These are phyloP conservation scores for Heterobasidion parviporum DNA, from an alignment of 1,284 basidiomycete species.

Conservation along the genomic window DNA sequence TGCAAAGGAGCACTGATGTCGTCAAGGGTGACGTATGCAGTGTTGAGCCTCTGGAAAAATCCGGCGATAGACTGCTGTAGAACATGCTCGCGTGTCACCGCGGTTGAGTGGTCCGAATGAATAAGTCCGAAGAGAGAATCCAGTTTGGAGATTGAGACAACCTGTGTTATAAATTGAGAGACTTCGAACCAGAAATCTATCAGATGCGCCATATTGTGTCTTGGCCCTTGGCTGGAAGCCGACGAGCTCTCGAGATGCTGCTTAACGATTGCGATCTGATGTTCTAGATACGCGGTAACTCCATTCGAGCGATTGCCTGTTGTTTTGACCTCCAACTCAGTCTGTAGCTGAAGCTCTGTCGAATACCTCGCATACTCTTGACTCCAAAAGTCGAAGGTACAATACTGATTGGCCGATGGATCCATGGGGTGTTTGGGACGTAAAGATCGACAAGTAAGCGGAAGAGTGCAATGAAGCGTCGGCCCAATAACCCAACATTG, in stretches of 20 bases:
- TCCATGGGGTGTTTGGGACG: slow-evolving; percentile 83
- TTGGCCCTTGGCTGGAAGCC: slow-evolving; percentile 20
- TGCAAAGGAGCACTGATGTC: slow-evolving; percentile 70
- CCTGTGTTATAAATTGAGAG: slow-evolving; percentile 55
- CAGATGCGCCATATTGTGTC: slow-evolving; percentile 51
- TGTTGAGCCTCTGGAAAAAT: slow-evolving; percentile 52
- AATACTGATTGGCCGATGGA: slow-evolving; percentile 67
- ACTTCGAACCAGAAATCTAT: slow-evolving; percentile 82
- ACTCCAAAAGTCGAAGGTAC: slow-evolving; percentile 41
- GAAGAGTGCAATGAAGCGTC: slow-evolving; percentile 62
- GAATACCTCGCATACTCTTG: slow-evolving; percentile 38
- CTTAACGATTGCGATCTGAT: slow-evolving; percentile 26
- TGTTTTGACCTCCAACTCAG: slow-evolving; percentile 45
- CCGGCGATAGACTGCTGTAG: slow-evolving; percentile 60
- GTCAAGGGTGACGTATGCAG: slow-evolving; percentile 49
- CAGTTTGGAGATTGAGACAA: slow-evolving; percentile 41
- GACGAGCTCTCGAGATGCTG: slow-evolving; percentile 12
- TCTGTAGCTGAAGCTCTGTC: slow-evolving; percentile 52
- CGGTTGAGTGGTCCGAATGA: slow-evolving; percentile 25
- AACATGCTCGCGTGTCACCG: slow-evolving; percentile 45
- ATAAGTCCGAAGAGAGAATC: slow-evolving; percentile 29
- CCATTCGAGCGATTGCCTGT: slow-evolving; percentile 57
- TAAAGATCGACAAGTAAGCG: slow-evolving; percentile 62
- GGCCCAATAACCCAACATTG: slow-evolving; percentile 30
- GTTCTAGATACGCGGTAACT: slow-evolving; percentile 35